A percentile compares a stretch with the other conserved stretches of the same genome.
These are phyloP conservation scores for Fusarium armeniacum DNA, from an alignment of 2,329 filamentous ascomycete species.

Conservation along the genomic window DNA sequence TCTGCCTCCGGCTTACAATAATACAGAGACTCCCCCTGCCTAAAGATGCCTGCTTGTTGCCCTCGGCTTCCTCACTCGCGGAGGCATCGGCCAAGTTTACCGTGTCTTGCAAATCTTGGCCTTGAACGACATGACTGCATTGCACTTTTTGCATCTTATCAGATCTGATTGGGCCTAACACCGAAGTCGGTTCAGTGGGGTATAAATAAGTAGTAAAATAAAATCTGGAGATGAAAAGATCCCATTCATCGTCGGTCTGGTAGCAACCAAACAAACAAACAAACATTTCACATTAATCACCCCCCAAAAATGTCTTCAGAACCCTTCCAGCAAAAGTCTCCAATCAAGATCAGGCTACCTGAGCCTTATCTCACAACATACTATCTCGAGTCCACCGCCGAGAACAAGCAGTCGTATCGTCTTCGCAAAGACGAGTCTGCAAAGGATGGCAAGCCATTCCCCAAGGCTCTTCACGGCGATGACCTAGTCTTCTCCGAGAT, in stretches of 20 bases:
- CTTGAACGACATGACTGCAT: slow-evolving; percentile 1
- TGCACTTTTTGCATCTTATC: slow-evolving; percentile 22
- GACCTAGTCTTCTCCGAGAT: slow-evolving; percentile 40
- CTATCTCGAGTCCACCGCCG: slow-evolving; percentile 38
- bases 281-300: slow-evolving; percentile 8
- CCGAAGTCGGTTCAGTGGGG: slow-evolving; percentile 29
- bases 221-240: slow-evolving; percentile 40
- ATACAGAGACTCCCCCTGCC: slow-evolving; percentile 32
- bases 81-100: slow-evolving; percentile 22
- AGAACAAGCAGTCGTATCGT: slow-evolving; percentile 37
- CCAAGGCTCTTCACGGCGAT: slow-evolving; percentile 42
- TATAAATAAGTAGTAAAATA: slow-evolving; percentile 39
- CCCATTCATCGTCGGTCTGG: background rate
- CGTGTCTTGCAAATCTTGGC: slow-evolving; percentile 1
- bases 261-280: slow-evolving; percentile 5
- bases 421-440: slow-evolving; percentile 40
- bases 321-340: slow-evolving; percentile 40
- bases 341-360: slow-evolving; percentile 61
- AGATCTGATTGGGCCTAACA: slow-evolving; percentile 38
- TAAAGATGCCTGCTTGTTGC: background rate
- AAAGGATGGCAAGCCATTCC: slow-evolving; percentile 40
- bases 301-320: slow-evolving; percentile 39
- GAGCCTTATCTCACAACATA: slow-evolving; percentile 47
- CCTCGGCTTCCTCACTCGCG: slow-evolving; percentile 7
- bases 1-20: slow-evolving; percentile 28